A percentile compares a stretch with the other conserved stretches of the same genome.
phyloP scores from a whole-genome alignment of 129 eudicot genomes.

The Centrapalus pauciflorus region DNA sequence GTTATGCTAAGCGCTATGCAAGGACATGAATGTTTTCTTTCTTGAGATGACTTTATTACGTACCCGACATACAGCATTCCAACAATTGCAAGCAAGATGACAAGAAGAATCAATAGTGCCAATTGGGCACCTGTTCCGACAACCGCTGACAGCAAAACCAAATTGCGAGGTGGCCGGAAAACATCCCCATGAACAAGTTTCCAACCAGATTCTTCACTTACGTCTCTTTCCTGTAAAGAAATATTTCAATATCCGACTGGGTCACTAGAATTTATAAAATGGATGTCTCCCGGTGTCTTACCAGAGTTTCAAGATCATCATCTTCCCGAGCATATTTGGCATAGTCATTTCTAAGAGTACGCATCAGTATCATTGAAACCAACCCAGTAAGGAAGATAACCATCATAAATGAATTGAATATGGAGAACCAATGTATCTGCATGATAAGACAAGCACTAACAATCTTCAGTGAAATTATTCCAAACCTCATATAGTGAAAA shows the following conservation, averaged over 20 bases:
- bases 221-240: constrained; percentile 76
- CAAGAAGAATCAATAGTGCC: constrained; percentile 69
- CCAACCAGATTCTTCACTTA: constrained; percentile 96
- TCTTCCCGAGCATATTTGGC: constrained; percentile 92
- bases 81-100: constrained; percentile 81
- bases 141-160: constrained; percentile 75
- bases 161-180: constrained; percentile 70
- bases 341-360: constrained; percentile 82
- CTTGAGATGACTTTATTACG: constrained; percentile 15
- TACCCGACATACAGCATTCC: constrained; percentile 89
- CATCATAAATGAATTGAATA: constrained; percentile 91
- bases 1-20: too few relatives aligned
- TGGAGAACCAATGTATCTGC: constrained; percentile 94
- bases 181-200: constrained; percentile 94
- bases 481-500: neutral
- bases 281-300: constrained; percentile 14
- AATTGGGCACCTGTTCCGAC: constrained; percentile 92
- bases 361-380: constrained; percentile 84
- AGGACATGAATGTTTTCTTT: too few relatives aligned
- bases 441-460: neutral
- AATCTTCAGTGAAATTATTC: neutral
- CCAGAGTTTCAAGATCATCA: constrained; percentile 80
- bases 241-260: neutral
- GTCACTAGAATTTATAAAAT: neutral
- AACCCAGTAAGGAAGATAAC: constrained; percentile 81